Percentiles rank a stretch among this genome's conserved stretches.
These are phyloP conservation scores for Xylariaceae sp. DNA, from an alignment of 2,329 filamentous ascomycete genomes.

Conservation along the genomic window DNA sequence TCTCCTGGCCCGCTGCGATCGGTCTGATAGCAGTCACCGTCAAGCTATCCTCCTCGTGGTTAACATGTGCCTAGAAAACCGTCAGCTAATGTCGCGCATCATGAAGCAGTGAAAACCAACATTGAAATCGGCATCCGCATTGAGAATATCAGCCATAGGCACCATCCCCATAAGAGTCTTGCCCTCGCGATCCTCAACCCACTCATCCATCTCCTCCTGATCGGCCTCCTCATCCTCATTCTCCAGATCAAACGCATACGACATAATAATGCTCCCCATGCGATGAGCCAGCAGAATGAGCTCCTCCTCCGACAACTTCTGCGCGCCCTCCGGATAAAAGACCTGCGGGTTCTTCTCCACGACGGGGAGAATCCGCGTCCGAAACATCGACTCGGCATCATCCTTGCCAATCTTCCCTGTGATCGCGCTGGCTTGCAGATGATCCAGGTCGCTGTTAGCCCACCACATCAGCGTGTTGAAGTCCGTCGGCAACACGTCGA, in stretches of 20 bases:
- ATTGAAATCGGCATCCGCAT: constrained; percentile 84
- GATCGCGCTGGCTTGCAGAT: constrained; percentile 74
- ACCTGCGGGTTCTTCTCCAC: constrained; percentile 41
- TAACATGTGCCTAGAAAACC: constrained; percentile 44
- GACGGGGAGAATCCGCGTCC: constrained; percentile 46
- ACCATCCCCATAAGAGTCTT: constrained; percentile 74
- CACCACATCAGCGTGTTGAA: constrained; percentile 94
- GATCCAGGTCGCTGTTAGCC: constrained; percentile 61
- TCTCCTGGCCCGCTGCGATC: constrained; percentile 66
- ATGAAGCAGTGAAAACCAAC: constrained; percentile 38
- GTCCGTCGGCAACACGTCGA: constrained; percentile 62
- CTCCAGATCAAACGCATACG: constrained; percentile 82
- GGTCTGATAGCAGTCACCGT: constrained; percentile 66
- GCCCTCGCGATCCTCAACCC: constrained; percentile 58
- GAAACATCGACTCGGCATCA: constrained; percentile 66
- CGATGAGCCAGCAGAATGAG: constrained; percentile 58
- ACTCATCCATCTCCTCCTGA: constrained; percentile 57
- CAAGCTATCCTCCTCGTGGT: constrained; percentile 50
- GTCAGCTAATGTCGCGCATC: constrained; percentile 2
- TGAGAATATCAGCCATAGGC: constrained; percentile 83
- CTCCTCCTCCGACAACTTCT: constrained; percentile 38
- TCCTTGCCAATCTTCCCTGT: constrained; percentile 68
- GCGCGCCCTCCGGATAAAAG: constrained; percentile 40
- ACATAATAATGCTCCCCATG: constrained; percentile 87
- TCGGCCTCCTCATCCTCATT: constrained; percentile 47